phyloP scores from a whole-genome alignment of 352 stramenopile species.

The Thraustochytrium striatum region DNA sequence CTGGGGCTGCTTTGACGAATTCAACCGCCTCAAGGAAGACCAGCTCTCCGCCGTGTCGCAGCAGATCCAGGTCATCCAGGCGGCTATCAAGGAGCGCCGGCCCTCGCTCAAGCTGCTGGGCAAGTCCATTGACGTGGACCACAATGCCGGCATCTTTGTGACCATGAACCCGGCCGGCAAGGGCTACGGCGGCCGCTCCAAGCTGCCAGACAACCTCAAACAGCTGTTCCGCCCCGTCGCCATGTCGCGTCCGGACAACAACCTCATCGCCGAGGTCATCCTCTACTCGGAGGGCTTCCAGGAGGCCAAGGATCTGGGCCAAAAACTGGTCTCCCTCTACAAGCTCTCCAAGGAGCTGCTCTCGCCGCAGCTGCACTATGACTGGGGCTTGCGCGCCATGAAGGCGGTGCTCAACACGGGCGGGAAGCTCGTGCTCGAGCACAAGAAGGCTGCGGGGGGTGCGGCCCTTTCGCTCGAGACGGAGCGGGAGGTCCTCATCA shows the following conservation, averaged over 20 bases:
- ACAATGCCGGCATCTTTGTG: conserved; percentile 89
- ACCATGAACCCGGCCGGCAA: conserved; percentile 89
- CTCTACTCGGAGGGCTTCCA: conserved; percentile 83
- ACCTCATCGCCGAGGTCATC: conserved; percentile 87
- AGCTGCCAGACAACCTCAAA: conserved; percentile 89
- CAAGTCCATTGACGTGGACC: conserved; percentile 75
- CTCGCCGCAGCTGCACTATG: conserved; percentile 83
- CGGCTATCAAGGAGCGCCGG: conserved; percentile 77
- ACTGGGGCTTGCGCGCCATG: conserved; percentile 83
- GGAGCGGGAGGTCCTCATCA: conserved; percentile 87
- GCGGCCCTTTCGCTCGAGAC: conserved; percentile 52
- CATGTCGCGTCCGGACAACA: conserved; percentile 84
- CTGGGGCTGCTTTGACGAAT: conserved; percentile 94
- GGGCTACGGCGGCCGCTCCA: conserved; percentile 82
- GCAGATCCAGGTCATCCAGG: conserved; percentile 90
- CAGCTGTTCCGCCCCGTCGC: conserved; percentile 83
- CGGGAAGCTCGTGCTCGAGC: conserved; percentile 77
- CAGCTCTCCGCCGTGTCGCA: conserved; percentile 86
- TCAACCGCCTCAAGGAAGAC: conserved; percentile 90
- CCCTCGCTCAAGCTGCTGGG: conserved; percentile 73
- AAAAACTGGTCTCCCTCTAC: conserved; percentile 87
- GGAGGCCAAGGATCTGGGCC: conserved; percentile 76
- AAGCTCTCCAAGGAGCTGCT: conserved; percentile 74
- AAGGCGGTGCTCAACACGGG: conserved; percentile 89
- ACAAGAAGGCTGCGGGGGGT: conserved; percentile 66